Evolutionary conservation across 202 grass and related monocot species (phyloP), one percentile per base, ranked within the genome.

Genomic region (Carex sylvatica): DNA sequence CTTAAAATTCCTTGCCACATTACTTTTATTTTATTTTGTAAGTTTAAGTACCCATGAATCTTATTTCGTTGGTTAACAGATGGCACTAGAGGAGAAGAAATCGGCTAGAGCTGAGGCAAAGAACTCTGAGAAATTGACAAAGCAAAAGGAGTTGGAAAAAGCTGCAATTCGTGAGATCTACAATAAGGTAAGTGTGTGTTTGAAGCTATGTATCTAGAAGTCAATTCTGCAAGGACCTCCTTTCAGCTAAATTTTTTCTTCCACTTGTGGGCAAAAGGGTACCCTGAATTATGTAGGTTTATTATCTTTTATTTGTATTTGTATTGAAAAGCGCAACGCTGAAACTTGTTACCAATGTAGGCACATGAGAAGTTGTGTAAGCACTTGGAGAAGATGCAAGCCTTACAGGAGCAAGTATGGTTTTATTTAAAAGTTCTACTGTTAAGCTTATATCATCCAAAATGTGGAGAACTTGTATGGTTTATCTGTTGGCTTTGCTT

Each of bases 331-430:
- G 4, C 33, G 14, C 19, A 40, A 61, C 52, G 70, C 52, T 80
- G 19, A 62, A 53, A 13, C 13, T 82, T 69, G 52, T 35, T 81
- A n/a, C 31, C 23, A 69, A 86, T 81, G 71, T 78, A 97, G 95
- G 87, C 80, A 70, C 61, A 82, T 87, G 88, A 94, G 54, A 97
- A 97, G 81, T 64, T 97, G 55, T 65, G 24, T 2, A 97, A 91
- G 87, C 90, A 93, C 65, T 81, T 80, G 46, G 83, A 86, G 51
- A 85, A 75, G 53, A 90, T 91, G 59, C 86, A 91, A 71, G 62
- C 70, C 84, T 70, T 97, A 86, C 92, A 93, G 33, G 92, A 94
- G 79, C 92, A 90, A 58, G 95, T 94, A 93, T 68, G 92, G 40
- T 70, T 82, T 67, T 20, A 38, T 85, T 74, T 77, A n/a, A 16